Evolutionary conservation across 495 filamentous ascomycete species (phyloP).

Genomic region (Penicillium macrosclerotiorum): DNA sequence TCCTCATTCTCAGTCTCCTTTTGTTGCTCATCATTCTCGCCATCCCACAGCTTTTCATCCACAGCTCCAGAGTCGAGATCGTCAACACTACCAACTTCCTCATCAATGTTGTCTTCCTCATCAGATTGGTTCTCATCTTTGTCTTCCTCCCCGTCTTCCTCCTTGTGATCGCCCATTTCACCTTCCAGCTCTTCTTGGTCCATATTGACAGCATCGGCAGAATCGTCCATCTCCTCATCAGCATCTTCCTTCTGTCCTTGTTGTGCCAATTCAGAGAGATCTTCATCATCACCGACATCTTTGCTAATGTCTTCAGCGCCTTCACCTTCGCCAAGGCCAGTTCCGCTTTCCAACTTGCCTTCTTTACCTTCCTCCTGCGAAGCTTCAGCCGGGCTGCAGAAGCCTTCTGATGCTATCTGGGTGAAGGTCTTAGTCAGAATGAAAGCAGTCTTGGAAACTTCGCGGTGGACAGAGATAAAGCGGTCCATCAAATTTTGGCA

Average conservation of each 20-base stretch:
- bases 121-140: slow-evolving; percentile 53
- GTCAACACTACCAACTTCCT: slow-evolving; percentile 85
- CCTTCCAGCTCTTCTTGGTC: slow-evolving; percentile 74
- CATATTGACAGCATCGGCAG: slow-evolving; percentile 91
- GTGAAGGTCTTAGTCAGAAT: slow-evolving; percentile 72
- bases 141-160: slow-evolving; percentile 67
- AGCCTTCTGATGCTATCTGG: slow-evolving; percentile 76
- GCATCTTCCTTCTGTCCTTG: slow-evolving; percentile 61
- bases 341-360: slow-evolving; percentile 84
- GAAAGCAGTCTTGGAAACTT: slow-evolving; percentile 70
- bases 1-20: slow-evolving; percentile 81
- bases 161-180: slow-evolving; percentile 40
- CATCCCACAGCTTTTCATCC: slow-evolving; percentile 98
- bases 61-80: slow-evolving; percentile 83
- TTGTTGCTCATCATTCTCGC: slow-evolving; percentile 68
- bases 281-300: slow-evolving; percentile 89
- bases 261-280: slow-evolving; percentile 86
- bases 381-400: slow-evolving; percentile 83
- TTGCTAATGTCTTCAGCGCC: slow-evolving; percentile 97
- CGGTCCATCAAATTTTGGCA: slow-evolving; percentile 50
- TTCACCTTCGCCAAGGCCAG: slow-evolving; percentile 92
- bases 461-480: slow-evolving; percentile 58
- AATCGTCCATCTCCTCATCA: slow-evolving; percentile 64
- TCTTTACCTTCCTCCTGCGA: slow-evolving; percentile 63
- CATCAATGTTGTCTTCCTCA: slow-evolving; percentile 71